phyloP scores from a whole-genome alignment of 2,329 filamentous ascomycete genomes.

The Ilyonectria robusta region DNA sequence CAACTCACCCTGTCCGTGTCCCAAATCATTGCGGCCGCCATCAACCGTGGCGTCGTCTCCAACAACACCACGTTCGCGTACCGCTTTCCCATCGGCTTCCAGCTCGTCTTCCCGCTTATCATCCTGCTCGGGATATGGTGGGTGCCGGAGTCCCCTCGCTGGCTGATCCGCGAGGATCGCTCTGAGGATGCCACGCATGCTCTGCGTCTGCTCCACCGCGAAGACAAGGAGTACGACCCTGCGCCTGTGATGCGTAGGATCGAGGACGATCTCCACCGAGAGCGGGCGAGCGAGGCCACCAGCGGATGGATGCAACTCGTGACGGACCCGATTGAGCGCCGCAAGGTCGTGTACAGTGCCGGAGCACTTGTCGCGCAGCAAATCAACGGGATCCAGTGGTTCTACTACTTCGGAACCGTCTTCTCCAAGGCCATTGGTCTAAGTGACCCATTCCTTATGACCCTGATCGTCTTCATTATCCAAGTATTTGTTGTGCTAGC shows the following conservation, averaged over 20 bases:
- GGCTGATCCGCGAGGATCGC: slow-evolving; percentile 55
- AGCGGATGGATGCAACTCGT: slow-evolving; percentile 58
- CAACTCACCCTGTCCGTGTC: slow-evolving; percentile 56
- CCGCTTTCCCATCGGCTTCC: slow-evolving; percentile 52
- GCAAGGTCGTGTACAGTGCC: slow-evolving; percentile 61
- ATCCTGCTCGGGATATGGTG: slow-evolving; percentile 41
- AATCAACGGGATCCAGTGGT: slow-evolving; percentile 64
- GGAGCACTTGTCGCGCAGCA: slow-evolving; percentile 63
- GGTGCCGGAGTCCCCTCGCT: slow-evolving; percentile 49
- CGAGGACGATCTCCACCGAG: slow-evolving; percentile 59
- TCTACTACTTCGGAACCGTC: slow-evolving; percentile 60
- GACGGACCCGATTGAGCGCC: slow-evolving; percentile 60
- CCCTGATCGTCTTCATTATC: slow-evolving; percentile 58
- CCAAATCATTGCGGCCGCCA: slow-evolving; percentile 54
- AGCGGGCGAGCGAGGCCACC: slow-evolving; percentile 46
- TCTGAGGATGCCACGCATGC: slow-evolving; percentile 56
- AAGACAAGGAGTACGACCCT: slow-evolving; percentile 55
- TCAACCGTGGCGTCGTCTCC: slow-evolving; percentile 49
- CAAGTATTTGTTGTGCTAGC: slow-evolving; percentile 58
- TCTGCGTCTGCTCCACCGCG: slow-evolving; percentile 59
- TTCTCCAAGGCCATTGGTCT: slow-evolving; percentile 60
- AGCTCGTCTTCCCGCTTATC: slow-evolving; percentile 46
- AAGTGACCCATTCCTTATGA: slow-evolving; percentile 58
- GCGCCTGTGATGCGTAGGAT: slow-evolving; percentile 56
- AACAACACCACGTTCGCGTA: slow-evolving; percentile 50